Base-by-base conservation (phyloP, 805 yeast species). In the Nakazawaea wyomingensis region DNA sequence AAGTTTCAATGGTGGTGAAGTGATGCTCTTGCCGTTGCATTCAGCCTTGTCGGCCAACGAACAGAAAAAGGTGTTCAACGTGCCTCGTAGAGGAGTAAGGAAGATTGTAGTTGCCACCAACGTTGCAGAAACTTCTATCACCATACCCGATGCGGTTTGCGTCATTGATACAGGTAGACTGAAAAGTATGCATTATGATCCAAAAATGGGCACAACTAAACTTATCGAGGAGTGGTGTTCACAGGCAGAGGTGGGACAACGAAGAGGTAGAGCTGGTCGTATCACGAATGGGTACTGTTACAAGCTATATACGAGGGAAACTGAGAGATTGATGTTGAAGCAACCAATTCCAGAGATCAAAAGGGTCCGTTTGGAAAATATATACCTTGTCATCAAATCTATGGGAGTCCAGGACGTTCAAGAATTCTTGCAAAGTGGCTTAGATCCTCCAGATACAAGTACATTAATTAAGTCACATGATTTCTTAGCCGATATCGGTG, bases 241-340 rank as follows among this genome's bases (percentile, higher is more conserved):
- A 0, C 76, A 76, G 49, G 97, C 98, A 0, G 96, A 95, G 54
- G 82, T 82, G 18, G 75, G 79, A 18, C 99, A 91, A 62, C 76
- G 99, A 65, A 72, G 96, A 60, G 99, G 99, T 59, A 85, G 99
- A 68, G 91, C 97, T n/a, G 99, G 99, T 49, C 90, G 99, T 75
- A 88, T 91, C 10, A 76, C 81, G 28, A 70, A 70, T 20, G 99
- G 99, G 45, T 66, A 69, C 11, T 89, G 97, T 49, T 91, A 79
- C 61, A 89, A 85, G 56, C 56, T 91, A 37, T 91, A 76, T 61
- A 82, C 96, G 1, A 64, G 66, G 41, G 75, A 75, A 2, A 74
- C 86, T 0, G 78, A 78, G 53, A 59, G 60, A 1, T 57, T 61
- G 18, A 84, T 89, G 91, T 64, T 73, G 13, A 67, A 72, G 1